These are phyloP conservation scores for Lodderomyces pseudojiufengensis DNA, from an alignment of 1,139 yeast genomes.

Conservation along the genomic window DNA sequence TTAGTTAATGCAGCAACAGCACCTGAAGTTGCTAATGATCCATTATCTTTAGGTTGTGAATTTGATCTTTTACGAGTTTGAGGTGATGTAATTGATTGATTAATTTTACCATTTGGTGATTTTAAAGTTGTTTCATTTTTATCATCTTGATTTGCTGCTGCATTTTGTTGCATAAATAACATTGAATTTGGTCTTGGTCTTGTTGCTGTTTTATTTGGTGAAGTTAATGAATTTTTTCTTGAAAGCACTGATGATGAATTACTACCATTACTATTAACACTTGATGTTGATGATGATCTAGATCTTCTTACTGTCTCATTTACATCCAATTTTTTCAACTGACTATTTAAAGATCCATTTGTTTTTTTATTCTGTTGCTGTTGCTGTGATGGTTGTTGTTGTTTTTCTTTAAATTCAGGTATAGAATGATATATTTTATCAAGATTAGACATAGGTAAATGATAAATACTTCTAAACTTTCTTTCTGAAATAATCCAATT, in stretches of 20 bases:
- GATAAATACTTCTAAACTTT: slow-evolving; percentile 32
- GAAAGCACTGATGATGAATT: slow-evolving; percentile 11
- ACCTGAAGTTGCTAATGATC: slow-evolving; percentile 27
- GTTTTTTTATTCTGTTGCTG: slow-evolving; percentile 2
- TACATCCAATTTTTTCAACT: slow-evolving; percentile 17
- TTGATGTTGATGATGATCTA: slow-evolving; percentile 29
- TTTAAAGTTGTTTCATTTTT: background rate
- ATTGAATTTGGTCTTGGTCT: slow-evolving; percentile 26
- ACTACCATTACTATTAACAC: slow-evolving; percentile 19
- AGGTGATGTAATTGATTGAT: background rate
- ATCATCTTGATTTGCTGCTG: background rate
- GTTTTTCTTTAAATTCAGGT: slow-evolving; percentile 12
- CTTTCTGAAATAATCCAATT: slow-evolving; percentile 38
- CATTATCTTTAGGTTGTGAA: slow-evolving; percentile 33
- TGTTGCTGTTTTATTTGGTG: slow-evolving; percentile 16
- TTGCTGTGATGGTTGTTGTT: background rate
- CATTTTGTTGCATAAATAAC: slow-evolving; percentile 23
- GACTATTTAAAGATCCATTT: background rate
- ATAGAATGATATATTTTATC: slow-evolving; percentile 17
- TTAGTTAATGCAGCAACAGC: slow-evolving; percentile 34
- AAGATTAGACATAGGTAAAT: slow-evolving; percentile 27
- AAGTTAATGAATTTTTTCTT: slow-evolving; percentile 17
- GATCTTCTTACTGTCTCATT: slow-evolving; percentile 19
- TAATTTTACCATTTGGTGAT: background rate
- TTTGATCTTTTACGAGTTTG: slow-evolving; percentile 30